phyloP scores from a whole-genome alignment of 2,329 filamentous ascomycete genomes.

The Calonectria pauciramosa region DNA sequence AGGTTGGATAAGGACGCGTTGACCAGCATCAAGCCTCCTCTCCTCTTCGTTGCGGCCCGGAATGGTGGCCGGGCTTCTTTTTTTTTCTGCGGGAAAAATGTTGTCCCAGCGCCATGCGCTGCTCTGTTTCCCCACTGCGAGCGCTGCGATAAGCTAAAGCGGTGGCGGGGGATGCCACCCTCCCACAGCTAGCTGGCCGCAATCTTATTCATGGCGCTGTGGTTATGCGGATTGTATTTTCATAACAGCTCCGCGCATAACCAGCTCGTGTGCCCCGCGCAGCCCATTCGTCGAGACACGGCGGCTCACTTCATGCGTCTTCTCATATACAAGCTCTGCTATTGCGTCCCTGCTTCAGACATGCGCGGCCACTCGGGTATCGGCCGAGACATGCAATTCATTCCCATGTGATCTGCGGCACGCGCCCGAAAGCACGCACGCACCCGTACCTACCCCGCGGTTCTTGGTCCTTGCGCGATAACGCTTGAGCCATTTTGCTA shows the following conservation, averaged over 20 bases:
- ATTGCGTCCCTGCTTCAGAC: not conserved
- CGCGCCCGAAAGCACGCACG: not conserved
- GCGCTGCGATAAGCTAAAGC: not conserved
- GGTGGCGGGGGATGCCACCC: constrained; percentile 6
- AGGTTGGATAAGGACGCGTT: constrained; percentile 9
- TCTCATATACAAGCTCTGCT: not conserved
- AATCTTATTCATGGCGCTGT: not conserved
- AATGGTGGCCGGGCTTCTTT: constrained; percentile 29
- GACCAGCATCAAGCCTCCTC: not conserved
- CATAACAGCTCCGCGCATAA: not conserved
- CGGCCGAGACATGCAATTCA: constrained; percentile 2
- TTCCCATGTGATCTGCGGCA: constrained; percentile 5
- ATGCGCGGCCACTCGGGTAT: not conserved
- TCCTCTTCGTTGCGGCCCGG: not conserved
- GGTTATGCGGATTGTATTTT: not conserved
- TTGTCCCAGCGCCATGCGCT: constrained; percentile 10
- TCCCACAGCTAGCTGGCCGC: not conserved
- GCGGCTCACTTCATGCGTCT: not conserved
- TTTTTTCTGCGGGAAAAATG: constrained; percentile 29
- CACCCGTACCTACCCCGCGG: not conserved
- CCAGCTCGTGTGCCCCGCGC: not conserved
- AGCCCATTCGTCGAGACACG: not conserved
- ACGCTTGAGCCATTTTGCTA: not conserved
- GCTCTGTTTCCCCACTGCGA: constrained; percentile 6
- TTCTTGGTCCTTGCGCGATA: not conserved